These are phyloP conservation scores for Ceratocystis diversiconidia DNA, from an alignment of 2,329 filamentous ascomycete species.

Conservation along the genomic window DNA sequence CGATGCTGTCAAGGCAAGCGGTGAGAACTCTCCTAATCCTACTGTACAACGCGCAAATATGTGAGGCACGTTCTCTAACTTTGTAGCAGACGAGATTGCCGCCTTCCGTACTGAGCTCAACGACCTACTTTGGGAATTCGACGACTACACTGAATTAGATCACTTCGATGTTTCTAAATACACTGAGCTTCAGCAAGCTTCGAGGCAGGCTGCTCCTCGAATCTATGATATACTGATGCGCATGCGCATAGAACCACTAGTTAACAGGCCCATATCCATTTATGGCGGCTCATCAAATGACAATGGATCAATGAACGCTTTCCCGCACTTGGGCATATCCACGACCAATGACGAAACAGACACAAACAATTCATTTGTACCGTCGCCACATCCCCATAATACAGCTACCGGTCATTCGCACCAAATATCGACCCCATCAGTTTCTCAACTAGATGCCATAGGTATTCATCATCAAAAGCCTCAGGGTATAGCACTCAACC, in stretches of 20 bases:
- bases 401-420: neutral
- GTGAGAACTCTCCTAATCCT: conserved; percentile 26
- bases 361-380: neutral
- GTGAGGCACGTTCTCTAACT: neutral
- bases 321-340: neutral
- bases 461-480: conserved; percentile 9
- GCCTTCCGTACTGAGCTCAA: conserved; percentile 34
- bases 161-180: conserved; percentile 39
- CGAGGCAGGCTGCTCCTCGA: conserved; percentile 34
- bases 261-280: conserved; percentile 1
- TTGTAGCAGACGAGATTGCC: conserved; percentile 34
- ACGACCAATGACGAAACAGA: neutral
- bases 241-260: conserved; percentile 32
- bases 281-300: conserved; percentile 11
- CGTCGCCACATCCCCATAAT: neutral
- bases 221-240: conserved; percentile 38
- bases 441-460: neutral
- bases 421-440: conserved; percentile 1
- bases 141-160: conserved; percentile 37
- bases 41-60: neutral
- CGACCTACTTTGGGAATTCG: conserved; percentile 42
- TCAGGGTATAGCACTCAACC: neutral
- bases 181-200: conserved; percentile 33
- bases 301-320: conserved; percentile 1
- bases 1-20: conserved; percentile 38